phyloP scores from a whole-genome alignment of 2,329 filamentous ascomycete genomes.

The Diaporthe vaccinii region DNA sequence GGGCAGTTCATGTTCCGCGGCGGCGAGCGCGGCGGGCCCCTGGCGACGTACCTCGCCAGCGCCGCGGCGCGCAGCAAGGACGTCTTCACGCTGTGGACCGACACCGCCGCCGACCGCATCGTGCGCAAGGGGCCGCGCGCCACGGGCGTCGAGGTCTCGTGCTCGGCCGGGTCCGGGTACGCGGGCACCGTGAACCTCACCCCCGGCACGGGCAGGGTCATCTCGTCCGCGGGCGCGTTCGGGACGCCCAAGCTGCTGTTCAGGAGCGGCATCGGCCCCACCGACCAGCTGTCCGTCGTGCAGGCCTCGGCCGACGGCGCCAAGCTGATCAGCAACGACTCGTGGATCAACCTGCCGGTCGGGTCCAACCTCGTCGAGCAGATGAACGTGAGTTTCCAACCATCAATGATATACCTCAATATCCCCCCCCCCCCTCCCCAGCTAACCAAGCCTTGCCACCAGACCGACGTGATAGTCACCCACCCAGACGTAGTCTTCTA shows the following conservation, averaged over 20 bases:
- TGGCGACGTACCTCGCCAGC: conserved; percentile 79
- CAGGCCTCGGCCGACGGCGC: conserved; percentile 62
- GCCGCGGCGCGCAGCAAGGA: conserved; percentile 58
- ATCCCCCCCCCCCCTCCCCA: too few species aligned
- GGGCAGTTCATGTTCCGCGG: conserved; percentile 77
- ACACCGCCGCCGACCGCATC: conserved; percentile 75
- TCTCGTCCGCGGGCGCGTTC: conserved; percentile 77
- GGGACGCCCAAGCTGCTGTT: conserved; percentile 77
- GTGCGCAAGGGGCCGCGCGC: conserved; percentile 72
- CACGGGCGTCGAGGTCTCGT: conserved; percentile 76
- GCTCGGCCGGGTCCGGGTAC: conserved; percentile 65
- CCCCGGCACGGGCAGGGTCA: conserved; percentile 71
- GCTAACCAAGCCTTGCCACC: not conserved
- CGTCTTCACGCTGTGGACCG: conserved; percentile 77
- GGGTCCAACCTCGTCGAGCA: conserved; percentile 72
- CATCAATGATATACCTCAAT: too few species aligned
- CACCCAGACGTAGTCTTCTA: conserved; percentile 67
- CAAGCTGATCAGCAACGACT: conserved; percentile 62
- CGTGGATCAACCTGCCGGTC: conserved; percentile 70
- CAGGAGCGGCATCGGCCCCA: conserved; percentile 76
- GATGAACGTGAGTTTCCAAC: conserved; percentile 46
- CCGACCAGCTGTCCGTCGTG: conserved; percentile 68
- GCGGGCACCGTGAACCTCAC: conserved; percentile 73
- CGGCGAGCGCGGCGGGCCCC: conserved; percentile 76
- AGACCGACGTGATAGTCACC: conserved; percentile 59